Base-by-base conservation (phyloP, 2,329 filamentous ascomycete genomes). In the Metarhizium robertsii region DNA sequence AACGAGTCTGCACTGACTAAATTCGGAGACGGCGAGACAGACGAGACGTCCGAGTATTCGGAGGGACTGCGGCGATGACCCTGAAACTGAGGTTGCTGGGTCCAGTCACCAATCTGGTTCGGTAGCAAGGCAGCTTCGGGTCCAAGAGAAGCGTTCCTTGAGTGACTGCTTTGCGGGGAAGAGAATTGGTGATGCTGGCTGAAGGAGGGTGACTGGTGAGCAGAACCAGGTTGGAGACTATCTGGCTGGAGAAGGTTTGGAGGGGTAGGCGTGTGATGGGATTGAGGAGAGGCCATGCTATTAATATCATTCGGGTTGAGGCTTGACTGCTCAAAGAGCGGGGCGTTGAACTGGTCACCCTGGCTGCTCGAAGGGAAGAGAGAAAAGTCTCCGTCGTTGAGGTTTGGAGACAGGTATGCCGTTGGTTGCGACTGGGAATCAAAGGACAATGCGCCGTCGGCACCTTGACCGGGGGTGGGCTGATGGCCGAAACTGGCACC, bases 21-120 rank as follows among this genome's bases (percentile, higher is more conserved):
- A 65, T 90, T 90, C 3, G 92, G 92, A 18, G 92, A 96, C 29
- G 86, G 88, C 25, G 88, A 85, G 16, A 86, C 88, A 18, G 90
- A 95, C 5, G 86, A 96, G 6, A 96, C 86, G 62, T 96, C 92
- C 2, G 91, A 96, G 65, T 87, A 90, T 63, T 96, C 92, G n/a
- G 92, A 96, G 1, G 90, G 88, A 42, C 83, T 85, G 65, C 92
- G 84, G 62, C 91, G 82, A 67, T 96, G 92, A n/a, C 82, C 78
- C 61, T 89, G 86, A 66, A 95, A 96, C 57, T 82, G 79, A 14
- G 75, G 71, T 55, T 77, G 71, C 55, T 77, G 75, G 46, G 62
- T 75, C 80, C 80, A 84, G 57, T 83, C 79, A 53, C 62, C 63
- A 50, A 77, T 61, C 60, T 81, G 79, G n/a, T 70, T 73, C 2